phyloP scores from a whole-genome alignment of 2,329 filamentous ascomycete genomes.

The Hypoxylon sp. region DNA sequence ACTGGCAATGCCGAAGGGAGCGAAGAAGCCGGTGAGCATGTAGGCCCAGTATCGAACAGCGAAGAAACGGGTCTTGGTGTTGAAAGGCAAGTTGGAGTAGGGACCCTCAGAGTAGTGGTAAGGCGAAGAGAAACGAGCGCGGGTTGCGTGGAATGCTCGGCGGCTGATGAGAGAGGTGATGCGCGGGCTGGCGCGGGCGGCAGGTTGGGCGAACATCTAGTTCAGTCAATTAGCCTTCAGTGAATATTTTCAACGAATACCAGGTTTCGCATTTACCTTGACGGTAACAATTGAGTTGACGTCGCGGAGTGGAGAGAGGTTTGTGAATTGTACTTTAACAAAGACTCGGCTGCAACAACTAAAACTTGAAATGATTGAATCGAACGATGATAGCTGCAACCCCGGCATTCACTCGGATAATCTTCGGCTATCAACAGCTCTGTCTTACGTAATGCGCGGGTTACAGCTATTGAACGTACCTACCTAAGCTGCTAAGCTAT shows the following conservation, averaged over 20 bases:
- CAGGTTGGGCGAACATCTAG: slow-evolving; percentile 82
- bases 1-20: slow-evolving; percentile 71
- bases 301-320: slow-evolving; percentile 28
- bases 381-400: slow-evolving; percentile 27
- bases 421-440: no score
- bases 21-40: slow-evolving; percentile 63
- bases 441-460: neutral
- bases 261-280: slow-evolving; percentile 34
- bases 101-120: slow-evolving; percentile 99
- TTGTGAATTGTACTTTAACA: slow-evolving; percentile 4
- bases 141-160: slow-evolving; percentile 94
- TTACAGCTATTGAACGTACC: neutral
- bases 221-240: slow-evolving; percentile 54
- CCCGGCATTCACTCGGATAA: slow-evolving; percentile 28
- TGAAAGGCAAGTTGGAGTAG: slow-evolving; percentile 95
- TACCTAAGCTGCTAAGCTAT: no score
- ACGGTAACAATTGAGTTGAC: slow-evolving; percentile 12
- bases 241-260: slow-evolving; percentile 1
- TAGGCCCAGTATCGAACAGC: slow-evolving; percentile 83
- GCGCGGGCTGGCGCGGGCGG: slow-evolving; percentile 67
- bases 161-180: slow-evolving; percentile 77
- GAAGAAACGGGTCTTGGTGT: slow-evolving; percentile 90
- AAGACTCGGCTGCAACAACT: slow-evolving; percentile 10
- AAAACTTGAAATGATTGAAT: slow-evolving; percentile 28
- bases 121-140: slow-evolving; percentile 83